Base-by-base conservation (phyloP, 169 alveolate species). In the Prorocentrum cordatum region DNA sequence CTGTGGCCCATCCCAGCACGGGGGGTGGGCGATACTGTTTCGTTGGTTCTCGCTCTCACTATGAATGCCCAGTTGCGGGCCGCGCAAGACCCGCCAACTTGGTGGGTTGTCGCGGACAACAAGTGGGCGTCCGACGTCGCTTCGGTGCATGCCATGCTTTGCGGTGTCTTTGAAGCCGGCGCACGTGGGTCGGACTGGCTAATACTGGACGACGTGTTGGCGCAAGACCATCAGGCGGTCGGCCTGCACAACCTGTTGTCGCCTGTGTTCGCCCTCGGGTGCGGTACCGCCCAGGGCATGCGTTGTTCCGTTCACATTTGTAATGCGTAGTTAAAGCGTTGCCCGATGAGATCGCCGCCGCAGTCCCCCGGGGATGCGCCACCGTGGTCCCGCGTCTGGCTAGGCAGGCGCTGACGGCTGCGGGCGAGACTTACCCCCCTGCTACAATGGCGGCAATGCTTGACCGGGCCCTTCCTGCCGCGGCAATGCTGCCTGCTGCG, bases 91-190 rank as follows among this genome's bases (percentile, higher is more conserved):
- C 42, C 42, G n/a, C 38, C 82, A 4, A n/a, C 36, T 16, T 24
- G 10, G 29, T 22, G 38, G 26, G 64, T 32, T 1, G 29, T 31
- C 3, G 26, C 42, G 26, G 82, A 39, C n/a, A 39, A 39, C 42
- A 22, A 27, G 31, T 70, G 82, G 82, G 82, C 82, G 0, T 70
- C 42, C 32, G 82, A 70, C 27, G 64, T 70, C 26, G 82, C 82
- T 1, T 18, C 45, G 18, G 27, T 70, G 32, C 26, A 39, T 27
- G 26, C 27, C 64, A 38, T 70, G 82, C 12, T 26, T 3, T 42
- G 38, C 27, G 82, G 64, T 27, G 38, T 61, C 39, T 39, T 42
- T 0, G 35, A 70, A 27, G 82, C 82, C 5, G 64, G 64, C 1
- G 10, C 42, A 20, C 2, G 42, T 39, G 24, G 31, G 16, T n/a